Conservation (phyloP, 192 early-diverging fungal species). For the Lobulomyces angularis region DNA sequence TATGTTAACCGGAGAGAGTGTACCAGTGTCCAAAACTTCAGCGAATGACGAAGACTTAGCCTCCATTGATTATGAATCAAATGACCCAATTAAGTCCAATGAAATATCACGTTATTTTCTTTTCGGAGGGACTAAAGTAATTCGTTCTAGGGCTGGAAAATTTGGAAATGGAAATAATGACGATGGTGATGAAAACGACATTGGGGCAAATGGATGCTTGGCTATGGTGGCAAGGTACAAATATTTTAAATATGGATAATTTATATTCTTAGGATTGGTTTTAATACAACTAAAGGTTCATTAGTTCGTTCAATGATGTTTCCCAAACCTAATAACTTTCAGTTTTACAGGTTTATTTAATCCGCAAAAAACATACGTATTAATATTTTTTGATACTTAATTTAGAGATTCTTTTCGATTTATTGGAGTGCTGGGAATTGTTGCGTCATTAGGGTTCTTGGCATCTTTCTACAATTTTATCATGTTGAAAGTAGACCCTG, state of each 20-base stretch:
- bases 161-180: too few relatives aligned
- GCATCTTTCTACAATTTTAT: constrained; percentile 81
- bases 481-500: constrained; percentile 52
- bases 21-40: constrained; percentile 84
- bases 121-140: constrained; percentile 85
- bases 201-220: constrained; percentile 20
- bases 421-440: constrained; percentile 74
- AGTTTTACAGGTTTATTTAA: constrained; percentile 95
- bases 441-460: constrained; percentile 79
- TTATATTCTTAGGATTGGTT: constrained; percentile 81
- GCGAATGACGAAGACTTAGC: constrained; percentile 51
- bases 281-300: constrained; percentile 94
- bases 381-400: too few relatives aligned
- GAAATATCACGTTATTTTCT: constrained; percentile 76
- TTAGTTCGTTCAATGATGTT: constrained; percentile 91
- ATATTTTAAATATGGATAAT: too few relatives aligned
- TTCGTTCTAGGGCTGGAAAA: constrained; percentile 52
- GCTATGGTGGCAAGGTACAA: constrained; percentile 43
- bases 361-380: too few relatives aligned
- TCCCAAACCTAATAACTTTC: constrained; percentile 90
- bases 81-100: constrained; percentile 55
- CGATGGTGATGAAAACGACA: constrained; percentile 15
- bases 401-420: constrained; percentile 97
- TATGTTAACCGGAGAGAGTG: constrained; percentile 95
- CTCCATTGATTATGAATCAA: constrained; percentile 46